These are phyloP conservation scores for Parastagonospora avenae DNA, from an alignment of 2,329 filamentous ascomycete genomes.

Conservation along the genomic window DNA sequence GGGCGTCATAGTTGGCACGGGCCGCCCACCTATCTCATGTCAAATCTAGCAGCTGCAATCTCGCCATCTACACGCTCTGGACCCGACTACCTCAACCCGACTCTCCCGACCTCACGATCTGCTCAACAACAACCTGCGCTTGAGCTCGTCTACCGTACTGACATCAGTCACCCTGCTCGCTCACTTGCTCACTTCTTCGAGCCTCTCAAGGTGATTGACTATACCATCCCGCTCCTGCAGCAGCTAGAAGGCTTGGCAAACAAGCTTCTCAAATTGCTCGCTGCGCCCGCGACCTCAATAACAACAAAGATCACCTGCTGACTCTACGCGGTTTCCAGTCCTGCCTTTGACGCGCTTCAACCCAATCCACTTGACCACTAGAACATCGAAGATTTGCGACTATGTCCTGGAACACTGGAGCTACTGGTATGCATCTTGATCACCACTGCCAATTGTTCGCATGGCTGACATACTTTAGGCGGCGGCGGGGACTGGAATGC, in stretches of 20 bases:
- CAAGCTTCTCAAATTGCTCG: not conserved
- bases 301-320: not conserved
- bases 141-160: not conserved
- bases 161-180: not conserved
- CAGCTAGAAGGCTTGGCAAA: constrained; percentile 6
- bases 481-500: constrained; percentile 20
- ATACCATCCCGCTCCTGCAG: not conserved
- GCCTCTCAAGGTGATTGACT: not conserved
- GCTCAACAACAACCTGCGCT: not conserved
- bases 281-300: not conserved
- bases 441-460: constrained; percentile 8
- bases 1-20: too few relatives aligned
- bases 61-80: not conserved
- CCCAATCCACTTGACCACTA: not conserved
- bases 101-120: not conserved
- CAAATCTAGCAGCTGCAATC: too few relatives aligned
- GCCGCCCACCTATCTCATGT: too few relatives aligned
- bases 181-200: not conserved
- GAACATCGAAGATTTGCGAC: not conserved
- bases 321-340: not conserved
- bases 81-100: not conserved
- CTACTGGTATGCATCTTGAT: constrained; percentile 11
- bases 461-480: constrained; percentile 14
- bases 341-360: not conserved
- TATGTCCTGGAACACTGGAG: constrained; percentile 30